Evolutionary conservation across 768 basidiomycete species (phyloP).

Genomic region (Lenzites betulinus): DNA sequence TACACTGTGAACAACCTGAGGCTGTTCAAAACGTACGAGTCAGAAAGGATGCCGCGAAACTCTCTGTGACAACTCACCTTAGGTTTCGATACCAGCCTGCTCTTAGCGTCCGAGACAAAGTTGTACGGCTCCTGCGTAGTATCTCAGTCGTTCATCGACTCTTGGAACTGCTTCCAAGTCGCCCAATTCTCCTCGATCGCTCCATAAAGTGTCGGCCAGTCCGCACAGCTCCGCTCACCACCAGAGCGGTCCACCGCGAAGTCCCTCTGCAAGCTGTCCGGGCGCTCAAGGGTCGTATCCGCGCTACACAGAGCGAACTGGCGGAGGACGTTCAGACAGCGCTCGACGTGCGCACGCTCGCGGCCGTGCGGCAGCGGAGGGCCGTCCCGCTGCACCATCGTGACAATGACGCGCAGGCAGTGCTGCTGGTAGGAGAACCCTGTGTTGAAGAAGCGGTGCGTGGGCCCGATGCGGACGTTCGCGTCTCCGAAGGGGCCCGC

Average conservation of each 20-base stretch:
- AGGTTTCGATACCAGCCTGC: too few relatives aligned
- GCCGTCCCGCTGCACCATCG: not conserved
- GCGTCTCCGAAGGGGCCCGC: conserved; percentile 25
- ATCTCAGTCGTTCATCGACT: not conserved
- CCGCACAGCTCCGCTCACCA: conserved; percentile 7
- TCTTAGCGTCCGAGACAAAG: too few relatives aligned
- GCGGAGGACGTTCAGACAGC: conserved; percentile 37
- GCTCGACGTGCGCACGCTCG: conserved; percentile 22
- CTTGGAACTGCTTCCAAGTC: conserved; percentile 17
- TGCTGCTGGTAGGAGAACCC: conserved; percentile 29
- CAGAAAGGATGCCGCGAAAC: too few relatives aligned
- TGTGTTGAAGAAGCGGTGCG: conserved; percentile 31
- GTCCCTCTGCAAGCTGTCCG: conserved; percentile 3
- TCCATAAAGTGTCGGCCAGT: conserved; percentile 16
- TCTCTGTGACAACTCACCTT: too few relatives aligned
- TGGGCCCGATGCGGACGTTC: conserved; percentile 31
- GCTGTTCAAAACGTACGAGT: too few relatives aligned
- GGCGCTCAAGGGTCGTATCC: conserved; percentile 35
- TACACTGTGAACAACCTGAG: too few relatives aligned
- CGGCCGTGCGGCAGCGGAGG: not conserved
- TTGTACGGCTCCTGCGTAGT: too few relatives aligned
- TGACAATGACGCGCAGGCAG: conserved; percentile 24
- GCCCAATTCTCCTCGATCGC: conserved; percentile 13
- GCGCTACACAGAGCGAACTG: conserved; percentile 35
- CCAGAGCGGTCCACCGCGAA: not conserved